Evolutionary conservation across 306 rosid species (phyloP).

Genomic region (Quercus dentata): DNA sequence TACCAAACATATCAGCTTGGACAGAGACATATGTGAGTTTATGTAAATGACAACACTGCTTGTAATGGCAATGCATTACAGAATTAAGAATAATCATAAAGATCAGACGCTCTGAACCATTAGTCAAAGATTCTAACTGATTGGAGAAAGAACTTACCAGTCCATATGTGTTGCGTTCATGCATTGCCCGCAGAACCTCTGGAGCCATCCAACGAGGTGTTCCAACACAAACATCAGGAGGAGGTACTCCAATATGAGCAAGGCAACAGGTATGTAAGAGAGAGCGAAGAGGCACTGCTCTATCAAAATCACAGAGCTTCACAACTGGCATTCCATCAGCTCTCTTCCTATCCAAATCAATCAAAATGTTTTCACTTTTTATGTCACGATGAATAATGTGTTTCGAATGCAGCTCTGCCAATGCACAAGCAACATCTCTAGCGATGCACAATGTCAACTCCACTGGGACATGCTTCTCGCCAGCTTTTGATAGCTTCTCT

Average conservation of each 20-base stretch:
- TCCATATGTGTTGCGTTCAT: slow-evolving; percentile 57
- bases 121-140: neutral
- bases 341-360: slow-evolving; percentile 68
- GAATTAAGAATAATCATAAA: neutral
- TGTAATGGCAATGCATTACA: neutral
- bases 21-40: neutral
- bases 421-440: slow-evolving; percentile 79
- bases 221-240: slow-evolving; percentile 82
- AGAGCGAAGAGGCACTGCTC: slow-evolving; percentile 89
- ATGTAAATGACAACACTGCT: neutral
- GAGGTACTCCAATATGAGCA: slow-evolving; percentile 78
- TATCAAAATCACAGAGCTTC: slow-evolving; percentile 97
- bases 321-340: slow-evolving; percentile 71
- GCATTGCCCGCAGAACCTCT: slow-evolving; percentile 86
- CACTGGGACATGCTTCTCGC: slow-evolving; percentile 64
- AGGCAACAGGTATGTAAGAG: slow-evolving; percentile 78
- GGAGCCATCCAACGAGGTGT: slow-evolving; percentile 99
- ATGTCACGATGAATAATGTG: slow-evolving; percentile 95
- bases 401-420: slow-evolving; percentile 79
- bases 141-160: slow-evolving; percentile 49
- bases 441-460: slow-evolving; percentile 68
- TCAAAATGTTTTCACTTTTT: slow-evolving; percentile 85
- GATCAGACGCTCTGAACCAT: neutral
- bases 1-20: no score
- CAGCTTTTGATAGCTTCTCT: slow-evolving; percentile 62